phyloP scores from a whole-genome alignment of 2,329 filamentous ascomycete genomes.

The Xenoacremonium recifei region DNA sequence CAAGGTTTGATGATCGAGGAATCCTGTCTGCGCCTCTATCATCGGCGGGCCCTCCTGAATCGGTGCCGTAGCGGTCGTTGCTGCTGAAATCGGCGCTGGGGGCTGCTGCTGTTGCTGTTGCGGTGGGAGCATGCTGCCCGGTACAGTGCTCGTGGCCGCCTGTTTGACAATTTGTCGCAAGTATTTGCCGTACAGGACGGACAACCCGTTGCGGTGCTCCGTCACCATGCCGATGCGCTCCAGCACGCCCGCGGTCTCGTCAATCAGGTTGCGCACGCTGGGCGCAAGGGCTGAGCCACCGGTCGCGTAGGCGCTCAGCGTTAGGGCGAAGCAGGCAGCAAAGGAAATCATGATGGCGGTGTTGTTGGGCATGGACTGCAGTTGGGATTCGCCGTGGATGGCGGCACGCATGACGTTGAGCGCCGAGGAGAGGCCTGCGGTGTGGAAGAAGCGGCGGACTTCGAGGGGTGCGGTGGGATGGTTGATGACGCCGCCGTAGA shows the following conservation, averaged over 20 bases:
- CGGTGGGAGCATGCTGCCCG: slow-evolving; percentile 11
- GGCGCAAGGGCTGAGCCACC: slow-evolving; percentile 59
- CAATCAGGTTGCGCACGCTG: slow-evolving; percentile 62
- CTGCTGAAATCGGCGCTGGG: background rate
- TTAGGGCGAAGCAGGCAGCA: slow-evolving; percentile 67
- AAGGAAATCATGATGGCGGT: slow-evolving; percentile 79
- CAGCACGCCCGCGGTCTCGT: slow-evolving; percentile 66
- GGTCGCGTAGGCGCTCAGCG: slow-evolving; percentile 58
- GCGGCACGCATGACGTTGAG: slow-evolving; percentile 73
- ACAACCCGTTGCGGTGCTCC: slow-evolving; percentile 65
- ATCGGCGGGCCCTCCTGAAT: slow-evolving; percentile 16
- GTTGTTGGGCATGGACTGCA: slow-evolving; percentile 77
- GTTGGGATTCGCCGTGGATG: slow-evolving; percentile 66
- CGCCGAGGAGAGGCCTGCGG: slow-evolving; percentile 68
- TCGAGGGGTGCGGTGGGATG: slow-evolving; percentile 68
- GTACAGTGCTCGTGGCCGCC: slow-evolving; percentile 25
- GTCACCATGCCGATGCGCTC: slow-evolving; percentile 68
- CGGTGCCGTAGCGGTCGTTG: slow-evolving; percentile 14
- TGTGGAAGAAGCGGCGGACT: slow-evolving; percentile 71
- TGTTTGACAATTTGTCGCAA: slow-evolving; percentile 43
- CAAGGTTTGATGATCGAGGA: slow-evolving; percentile 29
- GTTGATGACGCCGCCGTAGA: slow-evolving; percentile 72
- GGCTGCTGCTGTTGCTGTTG: too few species aligned
- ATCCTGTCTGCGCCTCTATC: slow-evolving; percentile 18
- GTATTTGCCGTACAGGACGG: slow-evolving; percentile 48